Percentiles rank a stretch among this genome's conserved stretches.
phyloP scores from a whole-genome alignment of 202 grass and related monocot species.

The Digitaria exilis region DNA sequence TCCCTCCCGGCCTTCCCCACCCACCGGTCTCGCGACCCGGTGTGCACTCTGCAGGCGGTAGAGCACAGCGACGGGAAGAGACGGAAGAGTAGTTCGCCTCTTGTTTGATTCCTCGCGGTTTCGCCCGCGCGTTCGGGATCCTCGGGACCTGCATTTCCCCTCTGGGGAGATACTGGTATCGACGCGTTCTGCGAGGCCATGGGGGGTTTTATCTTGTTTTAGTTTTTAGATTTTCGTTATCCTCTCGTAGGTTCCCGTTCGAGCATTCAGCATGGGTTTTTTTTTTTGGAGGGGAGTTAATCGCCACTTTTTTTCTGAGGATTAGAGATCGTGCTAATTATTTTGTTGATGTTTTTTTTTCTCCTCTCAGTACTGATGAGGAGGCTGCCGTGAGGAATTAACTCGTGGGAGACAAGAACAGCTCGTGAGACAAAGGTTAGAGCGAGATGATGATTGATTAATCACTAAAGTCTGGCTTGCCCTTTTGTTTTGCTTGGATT shows the following conservation, averaged over 20 bases:
- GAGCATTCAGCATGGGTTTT: not conserved
- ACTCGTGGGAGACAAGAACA: conserved; percentile 21
- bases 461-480: conserved; percentile 24
- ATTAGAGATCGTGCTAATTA: not conserved
- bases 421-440: conserved; percentile 44
- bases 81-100: not conserved
- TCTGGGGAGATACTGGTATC: not conserved
- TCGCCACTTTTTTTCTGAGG: not conserved
- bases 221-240: not conserved
- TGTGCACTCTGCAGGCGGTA: conserved; percentile 20
- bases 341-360: not conserved
- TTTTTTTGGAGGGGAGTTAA: not conserved
- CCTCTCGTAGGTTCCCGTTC: not conserved
- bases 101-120: conserved; percentile 21
- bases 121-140: not conserved
- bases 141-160: conserved; percentile 42
- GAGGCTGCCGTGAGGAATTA: conserved; percentile 36
- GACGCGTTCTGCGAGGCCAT: not conserved
- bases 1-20: not conserved
- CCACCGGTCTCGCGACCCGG: conserved; percentile 23
- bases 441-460: conserved; percentile 49
- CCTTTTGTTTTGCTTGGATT: conserved; percentile 40
- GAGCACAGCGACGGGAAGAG: not conserved
- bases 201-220: not conserved
- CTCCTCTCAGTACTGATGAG: conserved; percentile 39